Base-by-base conservation (phyloP, 1,284 basidiomycete species). In the Trichosporon sp. region DNA sequence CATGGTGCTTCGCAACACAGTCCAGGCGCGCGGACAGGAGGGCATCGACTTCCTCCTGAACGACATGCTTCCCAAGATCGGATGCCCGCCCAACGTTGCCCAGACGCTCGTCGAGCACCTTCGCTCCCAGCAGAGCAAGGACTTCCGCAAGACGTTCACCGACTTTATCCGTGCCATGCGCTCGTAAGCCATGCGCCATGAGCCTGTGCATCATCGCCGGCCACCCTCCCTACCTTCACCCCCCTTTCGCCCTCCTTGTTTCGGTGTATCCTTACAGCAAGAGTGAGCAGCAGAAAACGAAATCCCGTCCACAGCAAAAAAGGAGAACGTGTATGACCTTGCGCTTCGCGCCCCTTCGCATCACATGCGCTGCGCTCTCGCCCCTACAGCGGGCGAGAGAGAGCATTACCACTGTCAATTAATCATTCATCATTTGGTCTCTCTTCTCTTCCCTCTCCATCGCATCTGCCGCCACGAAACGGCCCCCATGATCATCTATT, bases 121-220 rank as follows among this genome's bases (percentile, higher is more conserved):
- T 75, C 87, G 89, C 68, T 91, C 91, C 77, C 86, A 93, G 73
- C 94, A 96, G 78, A 85, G 87, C 70, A 95, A 93, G 83, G 86
- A 86, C 63, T 97, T 98, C 86, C 89, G 92, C 78, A 94, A 92
- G 87, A 96, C 93, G 79, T 94, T 94, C 83, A 88, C 90, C 35
- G 94, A 95, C 75, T 91, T 95, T 70, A 79, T 84, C 77, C 83
- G 81, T 66, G 78, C 78, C 12, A 76, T 80, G 75, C 75, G 76
- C 61, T 73, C 76, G 51, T 79, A 71, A 68, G 5, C 35, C 37
- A 2, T 40, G 38, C 38, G 38, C 38, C 10, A 11, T 40, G 38
- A 40, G 7, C 37, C 32, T 14, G 12, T 51, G 48, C 48, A 1
- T 51, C n/a, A 6, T 19, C 48, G 6, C 48, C 48, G 6, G 4